Evolutionary conservation across 148 eudicot species (phyloP).

Genomic region (Salicornia ramosissima): DNA sequence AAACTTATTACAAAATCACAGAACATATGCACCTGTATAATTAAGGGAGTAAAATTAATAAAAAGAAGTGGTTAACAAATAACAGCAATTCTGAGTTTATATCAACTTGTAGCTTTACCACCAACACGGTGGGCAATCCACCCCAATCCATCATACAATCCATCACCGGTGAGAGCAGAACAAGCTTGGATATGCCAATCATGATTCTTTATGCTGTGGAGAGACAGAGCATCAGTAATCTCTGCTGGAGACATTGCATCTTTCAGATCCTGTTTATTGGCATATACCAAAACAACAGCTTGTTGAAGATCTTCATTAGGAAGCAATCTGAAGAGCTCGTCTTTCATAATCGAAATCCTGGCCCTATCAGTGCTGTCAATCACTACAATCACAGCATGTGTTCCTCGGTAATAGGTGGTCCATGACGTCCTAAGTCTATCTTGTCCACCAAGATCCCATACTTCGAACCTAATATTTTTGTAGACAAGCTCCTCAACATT

Average conservation of each 20-base stretch:
- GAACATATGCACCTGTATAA: slow-evolving; percentile 9
- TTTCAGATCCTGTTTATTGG: slow-evolving; percentile 86
- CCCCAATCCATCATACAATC: slow-evolving; percentile 90
- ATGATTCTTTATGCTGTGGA: slow-evolving; percentile 87
- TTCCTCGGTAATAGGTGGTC: slow-evolving; percentile 97
- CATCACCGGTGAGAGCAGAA: slow-evolving; percentile 88
- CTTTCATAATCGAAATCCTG: slow-evolving; percentile 80
- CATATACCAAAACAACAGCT: slow-evolving; percentile 72
- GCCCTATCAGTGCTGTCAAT: slow-evolving; percentile 93
- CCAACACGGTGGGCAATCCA: slow-evolving; percentile 90
- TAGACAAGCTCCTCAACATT: slow-evolving; percentile 96
- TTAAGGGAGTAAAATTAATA: too few relatives aligned
- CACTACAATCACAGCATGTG: slow-evolving; percentile 88
- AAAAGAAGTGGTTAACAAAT: slow-evolving; percentile 10
- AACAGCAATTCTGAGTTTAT: neutral
- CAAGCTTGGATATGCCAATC: slow-evolving; percentile 98
- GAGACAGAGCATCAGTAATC: slow-evolving; percentile 88
- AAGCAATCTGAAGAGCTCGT: slow-evolving; percentile 76
- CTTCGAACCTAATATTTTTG: slow-evolving; percentile 95
- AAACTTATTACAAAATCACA: slow-evolving; percentile 19
- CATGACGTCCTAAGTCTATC: slow-evolving; percentile 91
- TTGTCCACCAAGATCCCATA: slow-evolving; percentile 99
- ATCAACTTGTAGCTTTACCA: slow-evolving; percentile 73
- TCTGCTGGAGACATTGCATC: slow-evolving; percentile 96
- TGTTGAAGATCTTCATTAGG: slow-evolving; percentile 81